A percentile compares a stretch with the other conserved stretches of the same genome.
Conservation (phyloP, 2,329 filamentous ascomycete species). For the Parastagonospora nodorum region DNA sequence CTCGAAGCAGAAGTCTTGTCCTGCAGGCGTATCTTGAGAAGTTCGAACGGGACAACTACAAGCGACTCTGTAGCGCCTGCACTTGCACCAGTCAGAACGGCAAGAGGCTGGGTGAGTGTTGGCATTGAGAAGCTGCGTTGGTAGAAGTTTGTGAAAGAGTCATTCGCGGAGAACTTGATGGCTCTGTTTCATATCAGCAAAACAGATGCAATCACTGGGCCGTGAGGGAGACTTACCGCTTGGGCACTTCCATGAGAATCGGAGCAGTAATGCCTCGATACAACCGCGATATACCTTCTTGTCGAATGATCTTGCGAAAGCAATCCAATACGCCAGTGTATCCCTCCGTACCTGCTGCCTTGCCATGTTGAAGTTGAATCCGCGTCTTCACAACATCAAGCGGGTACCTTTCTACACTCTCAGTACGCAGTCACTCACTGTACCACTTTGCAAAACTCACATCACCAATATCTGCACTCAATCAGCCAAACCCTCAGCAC, state of each 20-base stretch:
- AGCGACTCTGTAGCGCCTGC: slow-evolving; percentile 37
- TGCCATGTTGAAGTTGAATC: slow-evolving; percentile 38
- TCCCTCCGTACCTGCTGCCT: slow-evolving; percentile 18
- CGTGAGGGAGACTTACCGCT: slow-evolving; percentile 18
- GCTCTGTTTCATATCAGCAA: slow-evolving; percentile 15
- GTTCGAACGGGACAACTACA: slow-evolving; percentile 39
- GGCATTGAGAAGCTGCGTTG: slow-evolving; percentile 27
- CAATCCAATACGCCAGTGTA: slow-evolving; percentile 37
- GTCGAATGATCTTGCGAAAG: slow-evolving; percentile 32
- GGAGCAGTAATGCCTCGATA: slow-evolving; percentile 40
- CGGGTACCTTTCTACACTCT: slow-evolving; percentile 38
- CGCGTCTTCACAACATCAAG: slow-evolving; percentile 41
- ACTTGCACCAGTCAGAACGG: slow-evolving; percentile 34
- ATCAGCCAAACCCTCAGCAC: background rate
- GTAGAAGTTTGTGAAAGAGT: slow-evolving; percentile 32
- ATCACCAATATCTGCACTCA: slow-evolving; percentile 25
- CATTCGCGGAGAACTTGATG: slow-evolving; percentile 41
- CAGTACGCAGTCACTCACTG: slow-evolving; percentile 9
- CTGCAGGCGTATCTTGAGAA: slow-evolving; percentile 37
- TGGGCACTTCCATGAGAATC: slow-evolving; percentile 40
- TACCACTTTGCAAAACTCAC: slow-evolving; percentile 11
- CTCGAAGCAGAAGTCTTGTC: slow-evolving; percentile 33
- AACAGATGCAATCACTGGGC: background rate
- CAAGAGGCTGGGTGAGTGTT: slow-evolving; percentile 29
- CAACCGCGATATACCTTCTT: slow-evolving; percentile 29